phyloP scores from a whole-genome alignment of 2,329 filamentous ascomycete species.

The Ascochyta koolunga region DNA sequence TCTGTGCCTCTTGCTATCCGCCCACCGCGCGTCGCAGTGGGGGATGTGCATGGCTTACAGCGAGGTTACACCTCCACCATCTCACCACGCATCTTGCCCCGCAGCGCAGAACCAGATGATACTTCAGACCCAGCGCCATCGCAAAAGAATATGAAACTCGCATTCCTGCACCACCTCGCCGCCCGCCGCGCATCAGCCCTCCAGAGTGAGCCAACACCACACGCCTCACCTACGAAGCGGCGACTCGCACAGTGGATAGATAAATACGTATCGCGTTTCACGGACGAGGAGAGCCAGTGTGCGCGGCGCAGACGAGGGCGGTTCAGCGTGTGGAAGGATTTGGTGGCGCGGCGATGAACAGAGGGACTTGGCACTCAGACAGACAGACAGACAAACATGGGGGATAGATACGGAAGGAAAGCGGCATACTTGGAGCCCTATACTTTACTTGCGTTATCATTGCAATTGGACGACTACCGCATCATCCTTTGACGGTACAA shows the following conservation, averaged over 20 bases:
- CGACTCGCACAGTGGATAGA: not conserved
- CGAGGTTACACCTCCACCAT: no score
- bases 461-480: no score
- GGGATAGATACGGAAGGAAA: no score
- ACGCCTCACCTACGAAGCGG: not conserved
- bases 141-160: slow-evolving; percentile 4
- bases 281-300: not conserved
- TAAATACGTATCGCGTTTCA: not conserved
- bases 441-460: no score
- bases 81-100: no score
- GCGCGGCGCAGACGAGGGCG: not conserved
- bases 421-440: no score
- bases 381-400: no score
- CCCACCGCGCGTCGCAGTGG: no score
- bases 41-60: not conserved
- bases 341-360: not conserved
- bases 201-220: no score
- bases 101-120: no score
- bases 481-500: no score
- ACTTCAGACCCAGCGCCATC: not conserved
- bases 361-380: no score
- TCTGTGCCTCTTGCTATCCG: not conserved
- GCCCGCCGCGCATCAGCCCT: slow-evolving; percentile 8
- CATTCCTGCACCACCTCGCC: slow-evolving; percentile 17
- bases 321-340: not conserved